These are phyloP conservation scores for Cryptosporidium muris DNA, from an alignment of 169 alveolate species.

Conservation along the genomic window DNA sequence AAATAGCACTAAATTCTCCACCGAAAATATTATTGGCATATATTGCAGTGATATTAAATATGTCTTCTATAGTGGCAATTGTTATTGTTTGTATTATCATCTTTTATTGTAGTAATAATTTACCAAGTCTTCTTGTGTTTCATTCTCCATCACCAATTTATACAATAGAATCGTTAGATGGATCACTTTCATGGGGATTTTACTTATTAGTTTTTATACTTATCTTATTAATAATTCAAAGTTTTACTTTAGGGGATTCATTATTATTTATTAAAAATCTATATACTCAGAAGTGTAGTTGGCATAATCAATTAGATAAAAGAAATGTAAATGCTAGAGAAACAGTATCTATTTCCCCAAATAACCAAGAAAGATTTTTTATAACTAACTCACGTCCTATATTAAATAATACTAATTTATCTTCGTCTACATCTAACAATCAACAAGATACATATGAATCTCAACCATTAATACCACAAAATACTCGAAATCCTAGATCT, in stretches of 20 bases:
- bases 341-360: no score
- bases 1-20: conserved; percentile 12
- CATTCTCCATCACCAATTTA: conserved; percentile 28
- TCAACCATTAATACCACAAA: not conserved
- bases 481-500: conserved; percentile 30
- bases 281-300: conserved; percentile 13
- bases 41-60: conserved; percentile 13
- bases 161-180: conserved; percentile 9
- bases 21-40: conserved; percentile 41
- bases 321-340: not conserved
- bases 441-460: not conserved
- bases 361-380: no score
- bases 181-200: conserved; percentile 62
- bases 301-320: not conserved
- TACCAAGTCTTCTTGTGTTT: conserved; percentile 14
- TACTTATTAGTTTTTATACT: conserved; percentile 13
- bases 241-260: conserved; percentile 32
- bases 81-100: conserved; percentile 13
- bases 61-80: conserved; percentile 31
- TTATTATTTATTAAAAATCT: conserved; percentile 27
- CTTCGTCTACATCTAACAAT: not conserved
- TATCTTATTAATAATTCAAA: conserved; percentile 21
- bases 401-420: not conserved
- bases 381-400: no score
- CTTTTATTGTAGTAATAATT: conserved; percentile 23